phyloP scores from a whole-genome alignment of 1,284 basidiomycete species.

The Papiliotrema flavescens region DNA sequence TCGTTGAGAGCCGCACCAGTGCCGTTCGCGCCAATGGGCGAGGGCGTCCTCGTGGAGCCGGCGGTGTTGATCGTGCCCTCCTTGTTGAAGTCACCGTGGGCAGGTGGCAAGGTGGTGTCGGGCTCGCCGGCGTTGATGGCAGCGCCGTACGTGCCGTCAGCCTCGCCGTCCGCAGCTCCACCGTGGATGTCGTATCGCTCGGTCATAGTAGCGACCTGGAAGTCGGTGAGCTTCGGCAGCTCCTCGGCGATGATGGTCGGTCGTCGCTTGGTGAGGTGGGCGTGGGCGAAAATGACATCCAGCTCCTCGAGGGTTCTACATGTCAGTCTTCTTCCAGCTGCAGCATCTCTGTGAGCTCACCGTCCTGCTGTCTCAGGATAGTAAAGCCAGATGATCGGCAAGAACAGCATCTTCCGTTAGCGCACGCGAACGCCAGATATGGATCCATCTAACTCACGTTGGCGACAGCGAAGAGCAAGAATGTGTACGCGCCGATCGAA shows the following conservation, averaged over 20 bases:
- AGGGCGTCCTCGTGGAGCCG: neutral
- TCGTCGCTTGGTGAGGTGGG: constrained; percentile 31
- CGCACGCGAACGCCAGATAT: too few relatives aligned
- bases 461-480: constrained; percentile 49
- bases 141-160: constrained; percentile 26
- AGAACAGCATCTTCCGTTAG: constrained; percentile 27
- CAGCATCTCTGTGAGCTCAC: neutral
- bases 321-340: neutral
- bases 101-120: constrained; percentile 39
- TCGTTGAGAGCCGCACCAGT: neutral
- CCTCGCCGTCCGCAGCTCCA: constrained; percentile 26
- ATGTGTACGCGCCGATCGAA: constrained; percentile 48
- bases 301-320: constrained; percentile 47
- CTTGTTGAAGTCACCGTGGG: constrained; percentile 12
- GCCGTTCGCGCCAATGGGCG: neutral
- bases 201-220: constrained; percentile 45
- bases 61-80: neutral
- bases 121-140: constrained; percentile 22
- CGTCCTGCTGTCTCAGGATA: constrained; percentile 42
- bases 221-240: constrained; percentile 43
- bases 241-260: constrained; percentile 43
- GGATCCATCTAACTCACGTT: constrained; percentile 29
- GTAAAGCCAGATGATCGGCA: constrained; percentile 49
- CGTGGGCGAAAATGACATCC: constrained; percentile 43
- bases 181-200: constrained; percentile 49